Evolutionary conservation across 306 rosid species (phyloP).

Genomic region (Rubus parviflorus): DNA sequence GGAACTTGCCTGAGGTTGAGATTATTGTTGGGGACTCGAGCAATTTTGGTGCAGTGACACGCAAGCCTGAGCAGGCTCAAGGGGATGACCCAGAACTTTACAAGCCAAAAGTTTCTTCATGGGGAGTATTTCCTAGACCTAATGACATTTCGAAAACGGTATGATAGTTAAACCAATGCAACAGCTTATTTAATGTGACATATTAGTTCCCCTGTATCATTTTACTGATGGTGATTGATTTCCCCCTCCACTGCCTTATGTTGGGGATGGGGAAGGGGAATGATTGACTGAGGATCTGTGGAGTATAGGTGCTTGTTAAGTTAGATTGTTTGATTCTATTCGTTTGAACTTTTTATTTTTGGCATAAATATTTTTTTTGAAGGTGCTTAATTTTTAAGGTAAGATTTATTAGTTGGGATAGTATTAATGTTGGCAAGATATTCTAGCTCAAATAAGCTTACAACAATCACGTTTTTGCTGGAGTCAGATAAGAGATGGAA

Average conservation of each 20-base stretch:
- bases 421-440: not conserved
- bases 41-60: slow-evolving; percentile 42
- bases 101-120: slow-evolving; percentile 88
- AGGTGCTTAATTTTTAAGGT: not conserved
- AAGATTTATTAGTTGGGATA: too few relatives aligned
- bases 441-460: not conserved
- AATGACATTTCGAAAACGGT: slow-evolving; percentile 82
- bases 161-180: slow-evolving; percentile 22
- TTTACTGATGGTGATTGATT: not conserved
- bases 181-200: not conserved
- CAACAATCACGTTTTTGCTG: not conserved
- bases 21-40: slow-evolving; percentile 68
- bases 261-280: not conserved
- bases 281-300: not conserved
- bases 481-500: not conserved
- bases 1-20: slow-evolving; percentile 71
- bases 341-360: not conserved
- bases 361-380: not conserved
- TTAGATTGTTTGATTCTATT: not conserved
- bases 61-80: slow-evolving; percentile 36
- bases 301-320: not conserved
- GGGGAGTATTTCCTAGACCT: slow-evolving; percentile 98
- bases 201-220: not conserved
- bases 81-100: slow-evolving; percentile 56
- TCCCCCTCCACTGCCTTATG: not conserved